These are phyloP conservation scores for Neonectria coccinea DNA, from an alignment of 2,329 filamentous ascomycete genomes.

Conservation along the genomic window DNA sequence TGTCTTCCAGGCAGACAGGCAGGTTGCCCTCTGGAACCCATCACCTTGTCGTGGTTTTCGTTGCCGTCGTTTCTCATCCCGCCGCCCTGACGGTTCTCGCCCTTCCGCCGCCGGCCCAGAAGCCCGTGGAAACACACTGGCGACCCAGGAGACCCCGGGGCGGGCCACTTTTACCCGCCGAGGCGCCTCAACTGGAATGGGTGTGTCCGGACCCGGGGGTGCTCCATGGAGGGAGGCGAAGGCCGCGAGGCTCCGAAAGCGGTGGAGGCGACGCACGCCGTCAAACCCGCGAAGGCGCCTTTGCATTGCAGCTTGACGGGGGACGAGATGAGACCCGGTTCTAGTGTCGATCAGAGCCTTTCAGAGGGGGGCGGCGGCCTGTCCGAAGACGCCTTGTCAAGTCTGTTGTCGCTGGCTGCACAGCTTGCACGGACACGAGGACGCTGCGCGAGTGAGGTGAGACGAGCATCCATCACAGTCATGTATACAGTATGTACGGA, in stretches of 20 bases:
- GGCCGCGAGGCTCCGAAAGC: conserved; percentile 47
- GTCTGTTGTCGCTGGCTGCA: not conserved
- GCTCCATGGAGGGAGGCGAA: conserved; percentile 21
- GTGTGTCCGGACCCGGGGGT: conserved; percentile 31
- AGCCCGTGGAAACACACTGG: conserved; percentile 37
- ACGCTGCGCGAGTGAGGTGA: conserved; percentile 31
- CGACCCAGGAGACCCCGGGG: conserved; percentile 29
- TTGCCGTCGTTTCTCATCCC: not conserved
- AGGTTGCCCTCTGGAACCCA: no score
- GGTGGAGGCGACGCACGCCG: conserved; percentile 38
- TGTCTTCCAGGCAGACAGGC: no score
- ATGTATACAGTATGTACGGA: conserved; percentile 19
- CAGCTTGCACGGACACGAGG: conserved; percentile 15
- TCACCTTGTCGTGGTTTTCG: no score
- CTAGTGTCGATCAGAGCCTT: conserved; percentile 41
- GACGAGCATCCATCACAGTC: conserved; percentile 16
- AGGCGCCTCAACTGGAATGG: conserved; percentile 41
- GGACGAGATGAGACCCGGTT: conserved; percentile 22
- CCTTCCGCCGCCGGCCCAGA: conserved; percentile 19
- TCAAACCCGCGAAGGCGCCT: not conserved
- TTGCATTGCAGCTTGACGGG: conserved; percentile 4
- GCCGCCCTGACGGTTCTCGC: conserved; percentile 21
- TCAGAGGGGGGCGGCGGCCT: conserved; percentile 27
- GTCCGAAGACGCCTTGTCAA: conserved; percentile 30
- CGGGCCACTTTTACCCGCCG: conserved; percentile 46